A percentile compares a stretch with the other conserved stretches of the same genome.
Evolutionary conservation across 1,284 basidiomycete genomes (phyloP).

Genomic region (Microstroma glucosiphilum): DNA sequence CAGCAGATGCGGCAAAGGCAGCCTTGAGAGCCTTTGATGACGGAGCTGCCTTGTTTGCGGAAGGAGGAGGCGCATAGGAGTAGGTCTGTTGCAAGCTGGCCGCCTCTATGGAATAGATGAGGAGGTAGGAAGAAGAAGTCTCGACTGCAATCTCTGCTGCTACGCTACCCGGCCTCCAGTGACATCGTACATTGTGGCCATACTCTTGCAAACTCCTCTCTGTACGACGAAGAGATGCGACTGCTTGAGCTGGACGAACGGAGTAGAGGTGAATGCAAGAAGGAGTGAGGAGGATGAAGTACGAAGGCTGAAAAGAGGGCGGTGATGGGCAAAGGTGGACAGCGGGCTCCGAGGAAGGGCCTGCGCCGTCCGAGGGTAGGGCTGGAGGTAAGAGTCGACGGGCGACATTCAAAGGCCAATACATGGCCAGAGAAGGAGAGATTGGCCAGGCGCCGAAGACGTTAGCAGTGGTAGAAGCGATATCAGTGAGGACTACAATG

Average conservation of each 20-base stretch:
- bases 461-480: too few species aligned
- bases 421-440: not conserved
- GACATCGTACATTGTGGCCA: conserved; percentile 33
- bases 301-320: not conserved
- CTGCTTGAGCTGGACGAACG: conserved; percentile 37
- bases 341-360: not conserved
- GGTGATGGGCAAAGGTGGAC: conserved; percentile 4
- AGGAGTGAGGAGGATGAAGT: conserved; percentile 19
- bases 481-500: too few species aligned
- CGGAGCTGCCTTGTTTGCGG: conserved; percentile 24
- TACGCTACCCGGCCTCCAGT: conserved; percentile 34
- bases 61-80: conserved; percentile 28
- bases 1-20: conserved; percentile 34
- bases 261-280: conserved; percentile 37
- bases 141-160: conserved; percentile 19
- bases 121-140: conserved; percentile 22
- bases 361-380: not conserved
- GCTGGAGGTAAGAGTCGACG: not conserved
- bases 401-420: conserved; percentile 3
- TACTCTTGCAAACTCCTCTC: conserved; percentile 37
- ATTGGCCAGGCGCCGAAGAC: too few species aligned
- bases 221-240: conserved; percentile 39
- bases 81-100: conserved; percentile 21
- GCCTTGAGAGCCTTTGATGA: conserved; percentile 30
- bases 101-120: conserved; percentile 28